Evolutionary conservation across 805 yeast species (phyloP).

Genomic region (Zygotorulaspora sp.): DNA sequence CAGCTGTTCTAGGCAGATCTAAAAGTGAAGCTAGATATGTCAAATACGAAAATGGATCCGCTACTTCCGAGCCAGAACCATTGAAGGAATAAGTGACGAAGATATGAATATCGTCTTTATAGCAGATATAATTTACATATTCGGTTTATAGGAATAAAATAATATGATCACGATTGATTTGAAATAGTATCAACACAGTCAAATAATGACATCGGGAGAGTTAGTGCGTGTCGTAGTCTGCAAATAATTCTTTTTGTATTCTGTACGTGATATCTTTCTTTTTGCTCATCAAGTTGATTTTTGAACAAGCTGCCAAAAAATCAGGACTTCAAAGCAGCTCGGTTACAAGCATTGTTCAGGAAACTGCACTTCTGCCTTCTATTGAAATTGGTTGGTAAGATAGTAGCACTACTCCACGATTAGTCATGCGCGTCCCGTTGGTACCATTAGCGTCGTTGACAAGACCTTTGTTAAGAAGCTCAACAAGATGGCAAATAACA

Average conservation of each 20-base stretch:
- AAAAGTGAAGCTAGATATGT: slow-evolving; percentile 68
- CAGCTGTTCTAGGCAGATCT: slow-evolving; percentile 65
- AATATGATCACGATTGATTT: not conserved
- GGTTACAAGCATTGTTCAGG: too few species aligned
- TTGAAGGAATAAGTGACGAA: slow-evolving; percentile 24
- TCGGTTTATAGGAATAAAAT: not conserved
- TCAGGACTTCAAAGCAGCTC: too few species aligned
- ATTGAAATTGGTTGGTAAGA: not conserved
- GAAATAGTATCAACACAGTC: too few species aligned
- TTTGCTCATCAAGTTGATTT: not conserved
- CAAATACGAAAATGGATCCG: slow-evolving; percentile 65
- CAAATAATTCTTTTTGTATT: too few species aligned
- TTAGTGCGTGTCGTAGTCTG: too few species aligned
- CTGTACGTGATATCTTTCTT: not conserved
- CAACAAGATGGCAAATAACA: not conserved
- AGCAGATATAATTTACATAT: not conserved
- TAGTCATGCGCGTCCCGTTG: not conserved
- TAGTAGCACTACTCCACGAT: not conserved
- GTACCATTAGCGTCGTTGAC: not conserved
- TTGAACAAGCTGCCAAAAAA: not conserved
- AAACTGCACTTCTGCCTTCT: too few species aligned
- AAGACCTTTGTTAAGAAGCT: not conserved
- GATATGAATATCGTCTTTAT: not conserved
- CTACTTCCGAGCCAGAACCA: slow-evolving; percentile 37
- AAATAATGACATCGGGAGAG: too few species aligned